Conservation (phyloP, 2,329 filamentous ascomycete species). For the Nigrospora osmanthi region DNA sequence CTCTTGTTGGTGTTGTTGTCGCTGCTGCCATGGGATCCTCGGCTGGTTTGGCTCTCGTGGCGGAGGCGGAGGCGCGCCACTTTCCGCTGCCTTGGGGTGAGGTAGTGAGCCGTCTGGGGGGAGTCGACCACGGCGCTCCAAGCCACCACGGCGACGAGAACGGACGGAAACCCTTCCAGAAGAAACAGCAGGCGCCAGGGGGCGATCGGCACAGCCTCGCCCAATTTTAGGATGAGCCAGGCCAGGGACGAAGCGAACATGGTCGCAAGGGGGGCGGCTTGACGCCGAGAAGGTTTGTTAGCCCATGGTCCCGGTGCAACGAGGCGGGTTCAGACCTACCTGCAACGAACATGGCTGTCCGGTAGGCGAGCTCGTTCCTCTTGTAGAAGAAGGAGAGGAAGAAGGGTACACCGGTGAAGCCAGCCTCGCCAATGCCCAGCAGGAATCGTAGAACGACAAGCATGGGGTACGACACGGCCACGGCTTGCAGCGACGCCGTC, state of each 20-base stretch:
- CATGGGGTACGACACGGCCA: constrained; percentile 55
- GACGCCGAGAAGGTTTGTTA: constrained; percentile 12
- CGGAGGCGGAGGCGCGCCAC: constrained; percentile 64
- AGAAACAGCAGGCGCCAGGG: constrained; percentile 83
- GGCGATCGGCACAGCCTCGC: constrained; percentile 58
- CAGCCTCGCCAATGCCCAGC: constrained; percentile 57
- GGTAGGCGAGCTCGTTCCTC: constrained; percentile 68
- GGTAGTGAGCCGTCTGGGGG: constrained; percentile 57
- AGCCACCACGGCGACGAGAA: constrained; percentile 65
- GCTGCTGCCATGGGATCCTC: too few species aligned
- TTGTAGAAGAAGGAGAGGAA: constrained; percentile 60
- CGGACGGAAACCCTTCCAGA: constrained; percentile 76
- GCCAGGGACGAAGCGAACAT: constrained; percentile 75
- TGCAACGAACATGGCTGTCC: constrained; percentile 81
- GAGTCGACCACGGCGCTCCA: constrained; percentile 73
- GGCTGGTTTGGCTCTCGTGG: constrained; percentile 27
- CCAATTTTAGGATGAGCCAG: constrained; percentile 67
- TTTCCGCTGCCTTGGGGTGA: constrained; percentile 55
- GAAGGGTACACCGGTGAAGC: constrained; percentile 56
- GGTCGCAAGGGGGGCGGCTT: constrained; percentile 73
- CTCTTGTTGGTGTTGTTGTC: too few species aligned
- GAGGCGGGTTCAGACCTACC: constrained; percentile 31
- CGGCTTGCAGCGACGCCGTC: constrained; percentile 64
- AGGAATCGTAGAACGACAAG: constrained; percentile 47
- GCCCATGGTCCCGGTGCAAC: not conserved